phyloP scores from a whole-genome alignment of 108 stramenopile genomes.

The Fistulifera pelliculosa region DNA sequence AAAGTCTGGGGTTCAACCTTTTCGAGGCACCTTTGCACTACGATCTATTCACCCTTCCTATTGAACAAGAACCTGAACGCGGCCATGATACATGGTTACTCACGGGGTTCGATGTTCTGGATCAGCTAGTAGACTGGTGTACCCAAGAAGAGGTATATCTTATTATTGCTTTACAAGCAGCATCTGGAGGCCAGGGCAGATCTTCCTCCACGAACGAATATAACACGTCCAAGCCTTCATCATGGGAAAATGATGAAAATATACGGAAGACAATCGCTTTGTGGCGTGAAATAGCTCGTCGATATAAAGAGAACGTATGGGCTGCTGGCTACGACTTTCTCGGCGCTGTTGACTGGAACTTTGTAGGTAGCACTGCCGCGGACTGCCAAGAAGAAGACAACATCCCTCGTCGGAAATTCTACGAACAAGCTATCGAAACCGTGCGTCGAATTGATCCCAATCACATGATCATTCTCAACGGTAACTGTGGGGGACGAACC shows the following conservation, averaged over 20 bases:
- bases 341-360: not conserved
- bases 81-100: conserved; percentile 1
- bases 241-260: not conserved
- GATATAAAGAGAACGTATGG: not conserved
- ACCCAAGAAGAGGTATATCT: not conserved
- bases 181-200: not conserved
- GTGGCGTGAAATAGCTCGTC: not conserved
- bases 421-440: not conserved
- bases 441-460: not conserved
- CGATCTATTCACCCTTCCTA: conserved; percentile 1
- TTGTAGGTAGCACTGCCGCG: not conserved
- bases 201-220: not conserved
- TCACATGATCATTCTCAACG: not conserved
- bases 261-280: not conserved
- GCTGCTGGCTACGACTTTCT: not conserved
- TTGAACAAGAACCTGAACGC: not conserved
- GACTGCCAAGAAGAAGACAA: not conserved
- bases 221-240: not conserved
- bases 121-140: not conserved
- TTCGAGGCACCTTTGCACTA: not conserved
- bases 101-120: not conserved
- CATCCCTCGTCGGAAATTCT: not conserved
- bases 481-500: not conserved
- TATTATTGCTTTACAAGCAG: not conserved
- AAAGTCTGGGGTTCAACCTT: not conserved